Evolutionary conservation across 2,329 filamentous ascomycete genomes (phyloP), one percentile per base, ranked within the genome.

Genomic region (Monascus ruber): DNA sequence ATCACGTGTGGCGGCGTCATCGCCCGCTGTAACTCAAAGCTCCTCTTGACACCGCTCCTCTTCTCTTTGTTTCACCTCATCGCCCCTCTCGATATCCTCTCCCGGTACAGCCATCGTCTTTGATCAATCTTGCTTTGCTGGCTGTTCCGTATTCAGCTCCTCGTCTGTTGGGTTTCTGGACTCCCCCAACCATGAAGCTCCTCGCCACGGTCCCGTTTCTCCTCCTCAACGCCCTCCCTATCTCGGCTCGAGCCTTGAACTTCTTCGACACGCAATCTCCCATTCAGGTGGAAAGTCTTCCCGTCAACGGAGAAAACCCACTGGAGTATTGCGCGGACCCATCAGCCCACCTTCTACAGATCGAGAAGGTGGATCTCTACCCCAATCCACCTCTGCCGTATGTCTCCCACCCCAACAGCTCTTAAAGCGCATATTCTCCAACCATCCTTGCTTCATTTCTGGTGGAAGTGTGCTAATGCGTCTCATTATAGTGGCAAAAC

Each of bases 371-470:
- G 41, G 80, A 95, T 54, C 66, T 98, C 41, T 58, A 64, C 29
- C 91, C 91, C 9, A 96, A 95, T 64, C 91, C 89, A 43, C 91
- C 91, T 29, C 59, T 76, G 58, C 72, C 87, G 89, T 96, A 78
- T 56, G 83, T 75, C 26, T 38, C 47, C 24, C 17, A 17, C 17
- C 3, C 17, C 17, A 17, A 17, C 17, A 17, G 17, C 17, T 17
- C 17, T 17, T 17, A 17, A 17, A 17, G 17, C 17, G 17, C 17
- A 17, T 29, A 31, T 27, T 5, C 25, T 24, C 26, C 26, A 28
- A 39, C 38, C 24, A 35, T 5, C 25, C 28, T 7, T 17, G 8
- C 26, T 24, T 9, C 26, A n/a, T 36, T 6, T 27, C 7, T 36
- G 17, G 3, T 28, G 35, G n/a, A 37, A 26, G 28, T 28, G 33